These are phyloP conservation scores for Parathielavia hyrcaniae DNA, from an alignment of 495 filamentous ascomycete species.

Conservation along the genomic window DNA sequence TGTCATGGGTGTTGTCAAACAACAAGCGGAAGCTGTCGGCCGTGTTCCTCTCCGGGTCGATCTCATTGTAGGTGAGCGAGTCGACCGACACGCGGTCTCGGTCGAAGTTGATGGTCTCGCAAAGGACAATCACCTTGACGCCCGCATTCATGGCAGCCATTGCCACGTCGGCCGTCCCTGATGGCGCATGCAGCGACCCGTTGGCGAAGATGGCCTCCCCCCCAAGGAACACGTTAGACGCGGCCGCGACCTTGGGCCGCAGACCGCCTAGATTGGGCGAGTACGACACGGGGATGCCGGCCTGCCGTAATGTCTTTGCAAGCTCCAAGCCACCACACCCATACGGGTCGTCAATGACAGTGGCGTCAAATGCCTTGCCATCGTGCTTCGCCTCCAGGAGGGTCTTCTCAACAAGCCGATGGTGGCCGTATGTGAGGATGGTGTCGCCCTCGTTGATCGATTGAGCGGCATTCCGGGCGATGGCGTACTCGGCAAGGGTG, in stretches of 20 bases:
- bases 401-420: constrained; percentile 73
- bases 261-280: constrained; percentile 66
- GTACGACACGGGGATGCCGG: constrained; percentile 73
- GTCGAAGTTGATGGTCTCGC: constrained; percentile 93
- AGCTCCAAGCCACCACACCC: constrained; percentile 67
- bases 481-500: constrained; percentile 76
- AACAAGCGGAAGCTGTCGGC: constrained; percentile 71
- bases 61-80: constrained; percentile 88
- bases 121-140: constrained; percentile 81
- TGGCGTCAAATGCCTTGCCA: constrained; percentile 66
- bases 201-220: constrained; percentile 89
- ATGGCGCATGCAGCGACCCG: constrained; percentile 76
- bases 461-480: constrained; percentile 62
- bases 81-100: constrained; percentile 77
- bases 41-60: constrained; percentile 53
- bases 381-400: constrained; percentile 59
- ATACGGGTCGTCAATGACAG: constrained; percentile 78
- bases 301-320: constrained; percentile 57
- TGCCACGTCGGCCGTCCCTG: constrained; percentile 84
- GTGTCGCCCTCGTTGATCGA: constrained; percentile 72
- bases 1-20: constrained; percentile 90
- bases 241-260: constrained; percentile 62
- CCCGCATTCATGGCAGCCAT: constrained; percentile 69
- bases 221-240: constrained; percentile 76
- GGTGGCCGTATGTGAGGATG: constrained; percentile 84